Percentiles rank a stretch among this genome's conserved stretches.
These are phyloP conservation scores for Penicillium sp. DNA, from an alignment of 2,329 filamentous ascomycete species.

Conservation along the genomic window DNA sequence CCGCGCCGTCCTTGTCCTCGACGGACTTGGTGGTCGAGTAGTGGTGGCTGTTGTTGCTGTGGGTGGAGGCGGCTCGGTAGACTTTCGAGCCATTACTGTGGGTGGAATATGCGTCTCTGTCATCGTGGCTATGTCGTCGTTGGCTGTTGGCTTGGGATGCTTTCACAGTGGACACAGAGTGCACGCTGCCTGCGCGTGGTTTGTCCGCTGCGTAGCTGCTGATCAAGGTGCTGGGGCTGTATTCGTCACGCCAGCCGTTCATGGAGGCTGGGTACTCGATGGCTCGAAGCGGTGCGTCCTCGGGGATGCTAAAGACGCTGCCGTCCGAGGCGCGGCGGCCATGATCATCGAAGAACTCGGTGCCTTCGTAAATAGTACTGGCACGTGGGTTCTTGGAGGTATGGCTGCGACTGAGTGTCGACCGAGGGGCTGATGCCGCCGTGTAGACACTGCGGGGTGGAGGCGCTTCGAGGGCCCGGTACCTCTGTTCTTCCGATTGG, in stretches of 20 bases:
- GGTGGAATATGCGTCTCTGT: slow-evolving; percentile 24
- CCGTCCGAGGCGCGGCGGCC: slow-evolving; percentile 39
- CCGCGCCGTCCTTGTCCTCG: slow-evolving; percentile 12
- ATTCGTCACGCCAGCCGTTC: slow-evolving; percentile 27
- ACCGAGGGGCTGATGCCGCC: slow-evolving; percentile 26
- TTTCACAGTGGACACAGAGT: slow-evolving; percentile 40
- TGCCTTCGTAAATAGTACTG: slow-evolving; percentile 43
- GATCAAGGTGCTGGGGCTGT: slow-evolving; percentile 42
- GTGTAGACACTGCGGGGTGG: slow-evolving; percentile 26
- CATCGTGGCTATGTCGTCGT: slow-evolving; percentile 21
- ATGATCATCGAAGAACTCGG: slow-evolving; percentile 34
- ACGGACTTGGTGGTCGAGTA: slow-evolving; percentile 11
- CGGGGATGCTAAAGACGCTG: slow-evolving; percentile 36
- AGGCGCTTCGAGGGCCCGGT: slow-evolving; percentile 35
- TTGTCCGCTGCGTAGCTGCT: slow-evolving; percentile 42
- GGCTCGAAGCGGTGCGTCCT: slow-evolving; percentile 38
- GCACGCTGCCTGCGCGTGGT: slow-evolving; percentile 34
- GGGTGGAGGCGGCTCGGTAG: slow-evolving; percentile 21
- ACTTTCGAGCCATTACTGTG: slow-evolving; percentile 15
- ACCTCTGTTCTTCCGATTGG: slow-evolving; percentile 19
- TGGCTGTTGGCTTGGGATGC: slow-evolving; percentile 26
- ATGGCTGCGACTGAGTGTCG: slow-evolving; percentile 34
- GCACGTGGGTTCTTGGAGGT: slow-evolving; percentile 43
- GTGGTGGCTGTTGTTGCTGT: slow-evolving; percentile 22
- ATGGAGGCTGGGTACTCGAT: slow-evolving; percentile 39